Evolutionary conservation across 2,329 filamentous ascomycete species (phyloP), one percentile per base, ranked within the genome.

Genomic region (Penicillium olsonii): DNA sequence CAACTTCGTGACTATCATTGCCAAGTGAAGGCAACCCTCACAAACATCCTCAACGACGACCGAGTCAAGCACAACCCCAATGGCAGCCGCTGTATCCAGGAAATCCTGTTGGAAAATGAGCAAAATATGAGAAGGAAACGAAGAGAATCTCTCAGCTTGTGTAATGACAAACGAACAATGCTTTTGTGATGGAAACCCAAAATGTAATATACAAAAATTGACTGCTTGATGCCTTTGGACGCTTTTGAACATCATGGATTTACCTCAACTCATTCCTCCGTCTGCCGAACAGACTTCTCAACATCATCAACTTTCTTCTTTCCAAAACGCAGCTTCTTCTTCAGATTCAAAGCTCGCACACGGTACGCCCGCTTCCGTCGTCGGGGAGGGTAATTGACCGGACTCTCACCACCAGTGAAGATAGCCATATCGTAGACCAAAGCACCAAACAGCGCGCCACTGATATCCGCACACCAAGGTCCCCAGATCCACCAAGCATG

Each of bases 1-100:
- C 14, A 54, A 18, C 18, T 44, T 20, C 48, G 45, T 12, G 50
- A 44, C 17, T 51, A 52, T 31, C 55, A 58, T n/a, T 40, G 56
- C 15, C 51, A 54, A 50, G 48, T 84, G 70, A 85, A 85, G 70
- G 76, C 80, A 26, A 78, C 80, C 2, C 63, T 85, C 57, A 85
- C 81, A 5, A 81, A 84, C 64, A 75, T 85, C 12, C 76, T 85
- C 59, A 85, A 84, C 68, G 84, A 80, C 67, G 77, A 80, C 19
- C 69, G 75, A 31, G 79, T 83, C 14, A 78, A 80, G 35, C 68
- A 65, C 38, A 78, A 83, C 52, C 67, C 69, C 22, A 70, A 73
- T 1, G 78, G 82, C 62, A 79, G 82, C 40, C 80, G 75, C 52
- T 84, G 80, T 78, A 79, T 84, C 27, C 82, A 84, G 65, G 74